Conservation (phyloP, 768 basidiomycete genomes). For the Phylloporus scabripes region DNA sequence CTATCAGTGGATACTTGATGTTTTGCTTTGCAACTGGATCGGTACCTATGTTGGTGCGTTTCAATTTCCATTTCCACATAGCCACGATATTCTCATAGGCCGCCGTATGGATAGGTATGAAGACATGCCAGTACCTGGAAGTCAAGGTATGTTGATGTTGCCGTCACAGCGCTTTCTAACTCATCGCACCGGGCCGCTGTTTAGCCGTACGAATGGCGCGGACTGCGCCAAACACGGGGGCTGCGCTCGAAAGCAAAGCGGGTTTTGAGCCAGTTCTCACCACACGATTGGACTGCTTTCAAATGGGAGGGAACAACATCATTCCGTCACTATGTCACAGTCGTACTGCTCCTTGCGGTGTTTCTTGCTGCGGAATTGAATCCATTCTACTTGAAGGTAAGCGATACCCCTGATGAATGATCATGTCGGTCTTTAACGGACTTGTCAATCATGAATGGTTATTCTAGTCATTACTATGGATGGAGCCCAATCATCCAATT, state of each 20-base stretch:
- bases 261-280: slow-evolving; percentile 79
- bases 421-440: slow-evolving; percentile 16
- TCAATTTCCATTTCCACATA: slow-evolving; percentile 4
- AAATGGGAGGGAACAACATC: slow-evolving; percentile 80
- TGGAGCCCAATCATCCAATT: slow-evolving; percentile 88
- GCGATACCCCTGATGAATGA: slow-evolving; percentile 10
- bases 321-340: slow-evolving; percentile 68
- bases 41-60: slow-evolving; percentile 72
- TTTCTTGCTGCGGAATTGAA: slow-evolving; percentile 84
- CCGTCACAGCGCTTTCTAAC: neutral
- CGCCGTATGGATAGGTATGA: slow-evolving; percentile 55
- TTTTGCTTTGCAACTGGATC: slow-evolving; percentile 83
- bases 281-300: slow-evolving; percentile 84
- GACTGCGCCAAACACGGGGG: slow-evolving; percentile 71
- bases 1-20: slow-evolving; percentile 78
- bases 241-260: slow-evolving; percentile 74
- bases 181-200: slow-evolving; percentile 5
- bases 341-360: slow-evolving; percentile 68
- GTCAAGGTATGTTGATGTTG: slow-evolving; percentile 55
- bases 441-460: slow-evolving; percentile 34
- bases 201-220: slow-evolving; percentile 83
- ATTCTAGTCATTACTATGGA: slow-evolving; percentile 54
- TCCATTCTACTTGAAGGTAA: slow-evolving; percentile 83
- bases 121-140: slow-evolving; percentile 80
- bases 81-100: slow-evolving; percentile 12